Evolutionary conservation across 2,329 filamentous ascomycete genomes (phyloP).

Genomic region (Aureobasidium lini): DNA sequence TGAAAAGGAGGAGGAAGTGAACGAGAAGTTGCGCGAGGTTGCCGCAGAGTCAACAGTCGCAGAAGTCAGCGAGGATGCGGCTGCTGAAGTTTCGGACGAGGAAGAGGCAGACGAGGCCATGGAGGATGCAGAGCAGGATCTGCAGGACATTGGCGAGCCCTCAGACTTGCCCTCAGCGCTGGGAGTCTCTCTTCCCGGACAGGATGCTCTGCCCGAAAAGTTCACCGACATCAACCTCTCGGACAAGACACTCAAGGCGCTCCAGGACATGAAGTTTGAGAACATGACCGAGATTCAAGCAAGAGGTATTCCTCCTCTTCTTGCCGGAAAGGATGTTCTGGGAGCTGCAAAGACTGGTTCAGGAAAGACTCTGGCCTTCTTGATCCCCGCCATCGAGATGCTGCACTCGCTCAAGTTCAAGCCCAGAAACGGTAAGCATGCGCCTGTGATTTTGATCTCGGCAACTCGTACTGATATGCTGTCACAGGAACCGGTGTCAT

Average conservation of each 20-base stretch:
- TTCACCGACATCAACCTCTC: conserved; percentile 81
- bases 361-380: conserved; percentile 90
- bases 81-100: conserved; percentile 24
- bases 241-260: conserved; percentile 80
- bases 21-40: conserved; percentile 28
- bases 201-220: conserved; percentile 56
- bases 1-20: conserved; percentile 27
- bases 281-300: conserved; percentile 95
- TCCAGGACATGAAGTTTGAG: conserved; percentile 78
- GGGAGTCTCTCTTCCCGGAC: conserved; percentile 51
- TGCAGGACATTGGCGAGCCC: conserved; percentile 27
- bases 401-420: conserved; percentile 86
- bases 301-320: conserved; percentile 74
- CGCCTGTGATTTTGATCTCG: not conserved
- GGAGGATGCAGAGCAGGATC: conserved; percentile 24
- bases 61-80: conserved; percentile 29
- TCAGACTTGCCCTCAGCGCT: conserved; percentile 48
- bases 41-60: conserved; percentile 18
- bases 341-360: conserved; percentile 94
- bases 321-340: conserved; percentile 86
- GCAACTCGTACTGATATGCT: not conserved
- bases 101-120: conserved; percentile 29
- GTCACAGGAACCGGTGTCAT: conserved; percentile 63
- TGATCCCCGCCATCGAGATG: conserved; percentile 93
- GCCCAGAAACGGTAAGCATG: conserved; percentile 62